Conservation (phyloP, 192 early-diverging fungal species). For the Coemansia umbellata region DNA sequence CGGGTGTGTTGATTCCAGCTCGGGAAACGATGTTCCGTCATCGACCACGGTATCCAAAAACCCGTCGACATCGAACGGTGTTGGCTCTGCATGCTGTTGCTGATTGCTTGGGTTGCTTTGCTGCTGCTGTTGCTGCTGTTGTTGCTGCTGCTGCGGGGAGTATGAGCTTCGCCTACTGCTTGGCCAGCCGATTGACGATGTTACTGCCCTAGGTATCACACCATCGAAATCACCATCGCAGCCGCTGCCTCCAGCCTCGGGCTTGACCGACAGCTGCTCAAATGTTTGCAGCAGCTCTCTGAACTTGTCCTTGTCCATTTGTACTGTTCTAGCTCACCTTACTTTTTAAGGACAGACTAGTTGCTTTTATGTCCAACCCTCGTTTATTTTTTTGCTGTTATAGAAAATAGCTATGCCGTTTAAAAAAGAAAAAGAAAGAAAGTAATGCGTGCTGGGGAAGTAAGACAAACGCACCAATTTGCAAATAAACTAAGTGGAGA, state of each 20-base stretch:
- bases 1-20: slow-evolving; percentile 36
- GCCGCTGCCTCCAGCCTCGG: slow-evolving; percentile 17
- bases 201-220: slow-evolving; percentile 4
- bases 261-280: slow-evolving; percentile 47
- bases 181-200: background rate
- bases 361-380: no score
- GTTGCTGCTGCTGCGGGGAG: background rate
- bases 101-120: background rate
- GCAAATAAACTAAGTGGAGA: no score
- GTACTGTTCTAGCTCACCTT: no score
- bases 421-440: no score
- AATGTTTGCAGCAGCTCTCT: slow-evolving; percentile 45
- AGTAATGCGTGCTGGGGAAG: no score
- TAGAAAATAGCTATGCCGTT: no score
- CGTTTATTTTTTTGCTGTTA: no score
- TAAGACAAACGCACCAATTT: no score
- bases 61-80: slow-evolving; percentile 1
- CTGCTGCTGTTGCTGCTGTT: background rate
- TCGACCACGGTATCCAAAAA: slow-evolving; percentile 23
- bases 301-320: slow-evolving; percentile 53
- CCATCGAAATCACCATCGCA: slow-evolving; percentile 23
- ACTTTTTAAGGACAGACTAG: no score
- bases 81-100: slow-evolving; percentile 6
- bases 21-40: slow-evolving; percentile 36
- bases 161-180: slow-evolving; percentile 2